These are phyloP conservation scores for Isatis lusitanica DNA, from an alignment of 441 rosid species.

Conservation along the genomic window DNA sequence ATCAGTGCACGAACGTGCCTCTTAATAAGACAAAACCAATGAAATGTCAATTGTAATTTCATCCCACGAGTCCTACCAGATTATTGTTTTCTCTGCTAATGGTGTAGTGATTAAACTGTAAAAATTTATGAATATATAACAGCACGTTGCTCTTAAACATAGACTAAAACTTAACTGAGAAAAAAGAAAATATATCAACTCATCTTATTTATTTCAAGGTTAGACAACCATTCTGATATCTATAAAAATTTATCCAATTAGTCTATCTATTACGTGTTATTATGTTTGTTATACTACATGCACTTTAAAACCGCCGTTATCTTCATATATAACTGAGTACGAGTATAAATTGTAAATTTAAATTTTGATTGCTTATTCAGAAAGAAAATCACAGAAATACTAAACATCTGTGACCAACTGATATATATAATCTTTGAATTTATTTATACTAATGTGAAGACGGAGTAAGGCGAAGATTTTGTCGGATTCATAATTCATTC, in stretches of 20 bases:
- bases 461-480: no score
- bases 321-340: no score
- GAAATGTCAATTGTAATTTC: neutral
- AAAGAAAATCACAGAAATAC: no score
- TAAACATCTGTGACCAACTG: no score
- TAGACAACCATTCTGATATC: neutral
- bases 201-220: neutral
- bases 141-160: neutral
- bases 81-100: neutral
- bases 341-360: no score
- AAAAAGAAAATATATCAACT: neutral
- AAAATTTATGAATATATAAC: neutral
- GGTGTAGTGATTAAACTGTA: neutral
- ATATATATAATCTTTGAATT: no score
- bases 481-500: no score
- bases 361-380: no score
- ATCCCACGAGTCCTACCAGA: neutral
- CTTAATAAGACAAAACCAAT: neutral
- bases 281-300: neutral
- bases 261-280: no score
- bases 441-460: no score
- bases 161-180: neutral
- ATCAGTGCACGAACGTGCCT: constrained; percentile 3
- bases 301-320: no score
- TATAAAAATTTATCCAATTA: neutral